Evolutionary conservation across 768 basidiomycete species (phyloP), one percentile per base, ranked within the genome.

Genomic region (Suillus ampliporus): DNA sequence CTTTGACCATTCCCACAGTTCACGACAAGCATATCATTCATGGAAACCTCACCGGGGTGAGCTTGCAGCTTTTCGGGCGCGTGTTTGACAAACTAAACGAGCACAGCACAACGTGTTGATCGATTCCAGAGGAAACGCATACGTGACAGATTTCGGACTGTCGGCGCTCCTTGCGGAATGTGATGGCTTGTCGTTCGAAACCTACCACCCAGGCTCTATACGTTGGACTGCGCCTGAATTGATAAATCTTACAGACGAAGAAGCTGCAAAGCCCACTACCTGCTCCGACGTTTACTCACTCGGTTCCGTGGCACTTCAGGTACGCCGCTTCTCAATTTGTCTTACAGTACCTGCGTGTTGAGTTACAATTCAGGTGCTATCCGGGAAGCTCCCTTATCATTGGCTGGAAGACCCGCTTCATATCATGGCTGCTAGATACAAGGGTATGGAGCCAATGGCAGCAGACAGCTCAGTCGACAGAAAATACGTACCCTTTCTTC

Each of bases 161-260:
- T 65, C 61, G 5, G 15, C 1, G 23, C 28, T 64, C 17, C 48
- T 63, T 40, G 51, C 57, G 11, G 50, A 64, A 41, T 47, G 54
- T 21, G 38, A 56, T 40, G 37, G 38, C 43, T 17, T 10, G 26
- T 40, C 23, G 21, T 31, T 35, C 19, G 52, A 54, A 10, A 31
- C 34, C 2, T 56, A 19, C 26, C 41, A 38, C 14, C 37, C 51
- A 14, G 64, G 61, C 19, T 53, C 64, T 14, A 21, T 65, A 19
- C 58, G 63, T 13, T 64, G 63, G 62, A 44, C 43, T n/a, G 64
- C 64, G 1, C 52, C 64, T 52, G 64, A 65, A 47, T 43, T 63
- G 19, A 17, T 60, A 19, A 23, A 52, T 5, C 26, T 47, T 28
- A 31, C 48, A 5, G 34, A 56, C 1, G 57, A 54, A n/a, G 41